phyloP scores from a whole-genome alignment of 352 stramenopile genomes.

The Phytophthora vignae region DNA sequence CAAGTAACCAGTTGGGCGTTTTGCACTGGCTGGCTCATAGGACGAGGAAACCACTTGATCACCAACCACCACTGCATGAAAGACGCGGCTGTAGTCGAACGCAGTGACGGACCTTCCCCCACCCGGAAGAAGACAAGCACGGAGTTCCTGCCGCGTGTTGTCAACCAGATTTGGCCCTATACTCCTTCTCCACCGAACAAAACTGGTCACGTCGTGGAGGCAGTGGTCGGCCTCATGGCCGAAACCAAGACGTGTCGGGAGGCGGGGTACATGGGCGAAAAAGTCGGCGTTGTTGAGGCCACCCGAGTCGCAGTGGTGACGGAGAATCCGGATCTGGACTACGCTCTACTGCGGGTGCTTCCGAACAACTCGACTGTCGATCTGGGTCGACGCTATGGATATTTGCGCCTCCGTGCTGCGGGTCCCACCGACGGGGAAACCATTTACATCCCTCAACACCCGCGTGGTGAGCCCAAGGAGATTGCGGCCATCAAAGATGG shows the following conservation, averaged over 20 bases:
- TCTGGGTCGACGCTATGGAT: conserved; percentile 58
- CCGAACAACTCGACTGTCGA: conserved; percentile 37
- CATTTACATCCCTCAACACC: conserved; percentile 77
- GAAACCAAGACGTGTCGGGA: conserved; percentile 57
- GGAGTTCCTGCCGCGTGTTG: conserved; percentile 44
- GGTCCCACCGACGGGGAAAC: conserved; percentile 58
- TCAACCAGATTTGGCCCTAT: conserved; percentile 13
- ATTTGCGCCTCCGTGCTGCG: conserved; percentile 45
- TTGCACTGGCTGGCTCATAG: conserved; percentile 75
- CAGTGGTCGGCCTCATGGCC: conserved; percentile 63
- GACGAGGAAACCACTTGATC: conserved; percentile 63
- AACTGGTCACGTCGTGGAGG: conserved; percentile 24
- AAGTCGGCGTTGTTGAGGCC: conserved; percentile 53
- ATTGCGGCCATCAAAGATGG: conserved; percentile 62
- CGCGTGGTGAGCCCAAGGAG: conserved; percentile 62
- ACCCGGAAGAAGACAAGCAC: conserved; percentile 9
- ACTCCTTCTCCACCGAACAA: conserved; percentile 18
- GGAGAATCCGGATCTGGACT: conserved; percentile 61
- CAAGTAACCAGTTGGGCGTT: conserved; percentile 40
- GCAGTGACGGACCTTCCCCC: background rate
- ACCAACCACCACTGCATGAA: conserved; percentile 78
- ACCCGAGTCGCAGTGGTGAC: conserved; percentile 47
- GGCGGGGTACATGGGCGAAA: conserved; percentile 39
- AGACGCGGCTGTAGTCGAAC: conserved; percentile 23
- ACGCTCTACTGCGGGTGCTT: conserved; percentile 59